Evolutionary conservation across 225 moss, liverwort and hornwort species (phyloP).

Genomic region (Sphagnum tenellum): DNA sequence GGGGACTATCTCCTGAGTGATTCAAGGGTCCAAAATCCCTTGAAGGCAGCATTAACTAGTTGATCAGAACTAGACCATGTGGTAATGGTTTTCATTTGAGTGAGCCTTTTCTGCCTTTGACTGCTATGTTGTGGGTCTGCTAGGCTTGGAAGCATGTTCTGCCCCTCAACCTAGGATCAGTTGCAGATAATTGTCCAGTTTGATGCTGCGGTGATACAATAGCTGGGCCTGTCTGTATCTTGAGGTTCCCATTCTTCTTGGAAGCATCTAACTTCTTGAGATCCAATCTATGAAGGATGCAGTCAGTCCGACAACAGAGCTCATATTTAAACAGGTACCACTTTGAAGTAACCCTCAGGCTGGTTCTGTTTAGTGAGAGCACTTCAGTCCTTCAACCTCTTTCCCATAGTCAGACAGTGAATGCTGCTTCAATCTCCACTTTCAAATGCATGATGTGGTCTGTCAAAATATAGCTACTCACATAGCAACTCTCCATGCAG

Average conservation of each 20-base stretch:
- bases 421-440: slow-evolving; percentile 49
- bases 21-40: slow-evolving; percentile 42
- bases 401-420: slow-evolving; percentile 45
- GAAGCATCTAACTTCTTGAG: slow-evolving; percentile 53
- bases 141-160: slow-evolving; percentile 16
- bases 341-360: slow-evolving; percentile 34
- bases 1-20: slow-evolving; percentile 27
- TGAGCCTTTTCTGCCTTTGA: slow-evolving; percentile 27
- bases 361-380: slow-evolving; percentile 81
- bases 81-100: slow-evolving; percentile 20
- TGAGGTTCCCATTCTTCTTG: slow-evolving; percentile 5
- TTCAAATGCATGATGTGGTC: slow-evolving; percentile 46
- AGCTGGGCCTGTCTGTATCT: slow-evolving; percentile 24
- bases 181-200: slow-evolving; percentile 39
- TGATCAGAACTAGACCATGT: slow-evolving; percentile 27
- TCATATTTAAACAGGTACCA: slow-evolving; percentile 60
- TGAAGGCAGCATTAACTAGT: slow-evolving; percentile 33
- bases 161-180: slow-evolving; percentile 37
- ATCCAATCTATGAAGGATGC: slow-evolving; percentile 45
- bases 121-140: slow-evolving; percentile 16
- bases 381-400: slow-evolving; percentile 90
- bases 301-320: slow-evolving; percentile 37
- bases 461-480: slow-evolving; percentile 53
- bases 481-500: slow-evolving; percentile 37
- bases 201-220: slow-evolving; percentile 46